phyloP scores from a whole-genome alignment of 148 eudicot species.

The Rhododendron henanense region DNA sequence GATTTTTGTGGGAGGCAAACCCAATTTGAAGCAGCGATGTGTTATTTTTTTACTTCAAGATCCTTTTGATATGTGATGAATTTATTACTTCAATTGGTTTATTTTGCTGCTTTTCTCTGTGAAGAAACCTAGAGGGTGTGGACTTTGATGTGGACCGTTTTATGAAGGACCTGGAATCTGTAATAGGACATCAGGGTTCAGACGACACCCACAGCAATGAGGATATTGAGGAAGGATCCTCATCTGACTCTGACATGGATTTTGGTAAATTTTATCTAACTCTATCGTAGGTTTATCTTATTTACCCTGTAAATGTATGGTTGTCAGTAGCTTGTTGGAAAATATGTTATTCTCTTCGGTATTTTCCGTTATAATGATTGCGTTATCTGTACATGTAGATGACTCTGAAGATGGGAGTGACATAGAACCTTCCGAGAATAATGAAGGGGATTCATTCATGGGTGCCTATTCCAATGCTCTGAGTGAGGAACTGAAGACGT shows the following conservation, averaged over 20 bases:
- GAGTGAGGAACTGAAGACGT: conserved; percentile 57
- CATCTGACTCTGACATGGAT: conserved; percentile 65
- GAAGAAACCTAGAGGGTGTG: conserved; percentile 49
- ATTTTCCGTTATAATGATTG: background rate
- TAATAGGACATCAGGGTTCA: conserved; percentile 35
- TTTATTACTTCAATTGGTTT: background rate
- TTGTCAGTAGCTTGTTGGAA: background rate
- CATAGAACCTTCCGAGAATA: conserved; percentile 33
- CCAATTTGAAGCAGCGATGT: background rate
- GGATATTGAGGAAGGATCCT: conserved; percentile 63
- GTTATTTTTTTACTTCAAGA: background rate
- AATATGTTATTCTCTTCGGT: background rate
- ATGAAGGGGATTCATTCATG: conserved; percentile 51
- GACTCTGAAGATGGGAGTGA: conserved; percentile 71
- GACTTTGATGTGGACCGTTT: conserved; percentile 79
- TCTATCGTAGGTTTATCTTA: background rate
- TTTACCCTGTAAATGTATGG: background rate
- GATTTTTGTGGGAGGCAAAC: background rate
- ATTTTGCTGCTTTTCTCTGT: conserved; percentile 15
- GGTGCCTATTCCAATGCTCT: conserved; percentile 64
- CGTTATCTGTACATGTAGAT: conserved; percentile 32
- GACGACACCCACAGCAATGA: conserved; percentile 37
- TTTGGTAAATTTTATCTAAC: conserved; percentile 43
- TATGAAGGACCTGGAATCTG: conserved; percentile 79
- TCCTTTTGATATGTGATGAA: background rate